Percentiles rank a stretch among this genome's conserved stretches.
Conservation (phyloP, 73 alveolate genomes). For the Stentor coeruleus region DNA sequence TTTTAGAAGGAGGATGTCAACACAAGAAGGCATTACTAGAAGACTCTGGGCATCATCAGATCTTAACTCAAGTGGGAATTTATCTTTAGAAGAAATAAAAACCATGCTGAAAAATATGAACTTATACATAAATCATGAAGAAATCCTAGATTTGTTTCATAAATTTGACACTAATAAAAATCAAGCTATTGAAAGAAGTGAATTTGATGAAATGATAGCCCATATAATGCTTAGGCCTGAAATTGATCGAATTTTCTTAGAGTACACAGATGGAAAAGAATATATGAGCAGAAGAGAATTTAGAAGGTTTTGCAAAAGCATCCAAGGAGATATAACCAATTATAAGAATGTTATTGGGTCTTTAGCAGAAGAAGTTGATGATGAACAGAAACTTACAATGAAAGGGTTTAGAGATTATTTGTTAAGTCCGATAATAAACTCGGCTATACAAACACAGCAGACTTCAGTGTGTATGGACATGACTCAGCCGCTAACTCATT, state of each 20-base stretch:
- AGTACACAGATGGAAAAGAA: conserved; percentile 35
- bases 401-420: conserved; percentile 42
- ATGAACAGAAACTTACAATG: not conserved
- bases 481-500: conserved; percentile 84
- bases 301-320: not conserved
- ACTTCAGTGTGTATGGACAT: conserved; percentile 66
- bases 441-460: conserved; percentile 51
- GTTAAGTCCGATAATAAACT: conserved; percentile 51
- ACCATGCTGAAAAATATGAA: conserved; percentile 69
- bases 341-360: not conserved
- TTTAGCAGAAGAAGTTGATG: not conserved
- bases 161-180: conserved; percentile 54
- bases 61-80: conserved; percentile 53
- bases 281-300: not conserved
- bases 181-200: conserved; percentile 55
- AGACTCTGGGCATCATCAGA: conserved; percentile 76
- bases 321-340: not conserved
- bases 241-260: conserved; percentile 54
- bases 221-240: conserved; percentile 64
- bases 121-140: conserved; percentile 54
- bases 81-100: conserved; percentile 68
- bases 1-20: not conserved
- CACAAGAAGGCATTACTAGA: conserved; percentile 35
- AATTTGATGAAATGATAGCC: conserved; percentile 67
- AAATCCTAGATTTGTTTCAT: conserved; percentile 57